phyloP scores from a whole-genome alignment of 2,329 filamentous ascomycete species.

The Beauveria brongniartii region DNA sequence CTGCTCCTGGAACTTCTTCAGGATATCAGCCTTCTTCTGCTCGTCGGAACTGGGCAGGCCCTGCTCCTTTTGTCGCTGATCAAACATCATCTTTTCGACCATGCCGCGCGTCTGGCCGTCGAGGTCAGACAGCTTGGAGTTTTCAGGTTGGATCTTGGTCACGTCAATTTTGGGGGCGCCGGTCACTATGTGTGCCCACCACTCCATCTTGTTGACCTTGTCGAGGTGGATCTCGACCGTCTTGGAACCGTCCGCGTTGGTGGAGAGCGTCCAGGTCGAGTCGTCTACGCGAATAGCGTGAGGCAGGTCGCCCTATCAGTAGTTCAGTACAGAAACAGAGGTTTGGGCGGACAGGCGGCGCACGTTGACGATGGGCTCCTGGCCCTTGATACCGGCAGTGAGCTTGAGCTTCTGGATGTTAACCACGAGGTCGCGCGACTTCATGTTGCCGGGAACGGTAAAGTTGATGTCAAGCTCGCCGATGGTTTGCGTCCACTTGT shows the following conservation, averaged over 20 bases:
- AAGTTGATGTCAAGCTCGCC: slow-evolving; percentile 76
- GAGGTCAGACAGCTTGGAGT: slow-evolving; percentile 81
- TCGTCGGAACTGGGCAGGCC: slow-evolving; percentile 87
- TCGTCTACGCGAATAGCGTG: slow-evolving; percentile 76
- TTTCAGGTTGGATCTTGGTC: slow-evolving; percentile 88
- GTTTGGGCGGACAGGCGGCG: slow-evolving; percentile 16
- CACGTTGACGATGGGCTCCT: slow-evolving; percentile 77
- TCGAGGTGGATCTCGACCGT: slow-evolving; percentile 77
- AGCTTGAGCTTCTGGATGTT: slow-evolving; percentile 73
- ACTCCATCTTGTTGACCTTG: slow-evolving; percentile 95
- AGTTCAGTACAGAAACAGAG: slow-evolving; percentile 6
- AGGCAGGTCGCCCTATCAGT: slow-evolving; percentile 72
- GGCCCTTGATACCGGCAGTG: slow-evolving; percentile 77
- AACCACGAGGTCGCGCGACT: slow-evolving; percentile 75
- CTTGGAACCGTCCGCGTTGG: slow-evolving; percentile 60
- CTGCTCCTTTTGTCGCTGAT: slow-evolving; percentile 93
- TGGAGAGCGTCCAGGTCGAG: slow-evolving; percentile 85
- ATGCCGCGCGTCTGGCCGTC: slow-evolving; percentile 92
- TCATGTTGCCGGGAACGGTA: slow-evolving; percentile 71
- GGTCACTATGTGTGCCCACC: slow-evolving; percentile 92
- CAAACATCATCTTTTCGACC: slow-evolving; percentile 99
- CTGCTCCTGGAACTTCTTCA: slow-evolving; percentile 86
- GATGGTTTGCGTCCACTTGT: slow-evolving; percentile 96
- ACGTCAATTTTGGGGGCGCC: slow-evolving; percentile 87
- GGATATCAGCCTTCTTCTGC: slow-evolving; percentile 86